phyloP scores from a whole-genome alignment of 176 grass and related monocot species.

The Zea luxurians region DNA sequence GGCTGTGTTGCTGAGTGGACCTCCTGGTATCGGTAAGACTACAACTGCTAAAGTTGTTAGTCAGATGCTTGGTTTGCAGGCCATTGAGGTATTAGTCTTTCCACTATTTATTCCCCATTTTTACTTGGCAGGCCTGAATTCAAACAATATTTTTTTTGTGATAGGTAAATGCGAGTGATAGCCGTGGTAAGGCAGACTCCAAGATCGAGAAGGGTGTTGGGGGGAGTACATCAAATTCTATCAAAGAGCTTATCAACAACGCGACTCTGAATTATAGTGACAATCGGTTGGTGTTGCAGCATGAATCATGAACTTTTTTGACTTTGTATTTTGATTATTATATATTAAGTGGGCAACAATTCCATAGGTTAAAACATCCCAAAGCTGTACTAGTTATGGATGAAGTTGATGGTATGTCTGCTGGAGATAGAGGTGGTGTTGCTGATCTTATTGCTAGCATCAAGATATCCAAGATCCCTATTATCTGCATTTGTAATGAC shows the following conservation, averaged over 20 bases:
- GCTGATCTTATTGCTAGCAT: slow-evolving; percentile 99
- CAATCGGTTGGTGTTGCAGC: slow-evolving; percentile 52
- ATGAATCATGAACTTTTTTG: slow-evolving; percentile 30
- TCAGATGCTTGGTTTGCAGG: slow-evolving; percentile 95
- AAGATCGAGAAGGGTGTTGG: slow-evolving; percentile 95
- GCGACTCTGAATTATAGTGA: slow-evolving; percentile 63
- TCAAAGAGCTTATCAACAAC: slow-evolving; percentile 98
- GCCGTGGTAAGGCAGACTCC: slow-evolving; percentile 91
- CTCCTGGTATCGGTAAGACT: slow-evolving; percentile 97
- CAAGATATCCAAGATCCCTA: slow-evolving; percentile 96
- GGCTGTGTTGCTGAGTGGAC: slow-evolving; percentile 79
- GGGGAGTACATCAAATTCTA: slow-evolving; percentile 90
- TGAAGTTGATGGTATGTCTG: slow-evolving; percentile 99
- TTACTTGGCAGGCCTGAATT: slow-evolving; percentile 22
- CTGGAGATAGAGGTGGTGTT: slow-evolving; percentile 98
- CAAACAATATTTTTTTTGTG: slow-evolving; percentile 15
- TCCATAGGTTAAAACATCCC: slow-evolving; percentile 56
- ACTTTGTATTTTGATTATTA: slow-evolving; percentile 9
- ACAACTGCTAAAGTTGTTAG: slow-evolving; percentile 90
- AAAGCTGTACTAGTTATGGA: slow-evolving; percentile 99
- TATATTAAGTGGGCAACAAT: slow-evolving; percentile 42
- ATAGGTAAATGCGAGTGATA: slow-evolving; percentile 99
- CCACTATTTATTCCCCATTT: slow-evolving; percentile 28
- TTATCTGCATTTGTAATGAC: slow-evolving; percentile 98
- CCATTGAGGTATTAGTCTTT: slow-evolving; percentile 71